These are phyloP conservation scores for Cardamine resedifolia DNA, from an alignment of 345 rosid genomes.

Conservation along the genomic window DNA sequence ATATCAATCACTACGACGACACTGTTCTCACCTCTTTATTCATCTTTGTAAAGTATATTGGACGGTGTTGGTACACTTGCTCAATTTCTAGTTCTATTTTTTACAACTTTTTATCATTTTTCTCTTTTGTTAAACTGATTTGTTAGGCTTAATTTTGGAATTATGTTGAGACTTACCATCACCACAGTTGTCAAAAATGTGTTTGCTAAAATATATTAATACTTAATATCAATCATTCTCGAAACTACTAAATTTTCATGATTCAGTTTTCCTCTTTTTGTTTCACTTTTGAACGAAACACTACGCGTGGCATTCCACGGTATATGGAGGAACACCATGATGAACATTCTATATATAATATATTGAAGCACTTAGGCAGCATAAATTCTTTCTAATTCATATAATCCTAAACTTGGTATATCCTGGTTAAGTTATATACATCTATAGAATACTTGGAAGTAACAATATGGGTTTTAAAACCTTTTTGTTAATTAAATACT, in stretches of 20 bases:
- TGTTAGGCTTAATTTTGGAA: neutral
- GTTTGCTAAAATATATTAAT: too few relatives aligned
- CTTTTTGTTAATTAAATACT: neutral
- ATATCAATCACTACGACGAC: conserved; percentile 23
- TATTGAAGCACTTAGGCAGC: conserved; percentile 14
- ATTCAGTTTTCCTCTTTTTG: conserved; percentile 10
- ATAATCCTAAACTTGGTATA: conserved; percentile 14
- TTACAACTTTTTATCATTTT: neutral
- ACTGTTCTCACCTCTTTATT: neutral
- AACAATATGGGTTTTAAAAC: neutral
- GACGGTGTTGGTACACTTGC: conserved; percentile 12
- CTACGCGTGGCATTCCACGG: conserved; percentile 29
- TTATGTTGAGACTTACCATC: neutral
- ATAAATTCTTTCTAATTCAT: conserved; percentile 29
- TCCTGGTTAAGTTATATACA: neutral
- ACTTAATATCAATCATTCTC: too few relatives aligned
- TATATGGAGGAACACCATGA: conserved; percentile 29
- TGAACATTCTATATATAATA: conserved; percentile 16
- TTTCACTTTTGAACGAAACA: conserved; percentile 4
- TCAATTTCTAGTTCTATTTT: neutral
- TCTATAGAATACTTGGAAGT: neutral
- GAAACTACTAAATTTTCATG: conserved; percentile 28
- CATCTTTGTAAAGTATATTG: neutral
- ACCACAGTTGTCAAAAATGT: neutral
- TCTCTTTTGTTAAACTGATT: neutral